phyloP scores from a whole-genome alignment of 78 protist species.

The Dictyostelium brefeldianum region DNA sequence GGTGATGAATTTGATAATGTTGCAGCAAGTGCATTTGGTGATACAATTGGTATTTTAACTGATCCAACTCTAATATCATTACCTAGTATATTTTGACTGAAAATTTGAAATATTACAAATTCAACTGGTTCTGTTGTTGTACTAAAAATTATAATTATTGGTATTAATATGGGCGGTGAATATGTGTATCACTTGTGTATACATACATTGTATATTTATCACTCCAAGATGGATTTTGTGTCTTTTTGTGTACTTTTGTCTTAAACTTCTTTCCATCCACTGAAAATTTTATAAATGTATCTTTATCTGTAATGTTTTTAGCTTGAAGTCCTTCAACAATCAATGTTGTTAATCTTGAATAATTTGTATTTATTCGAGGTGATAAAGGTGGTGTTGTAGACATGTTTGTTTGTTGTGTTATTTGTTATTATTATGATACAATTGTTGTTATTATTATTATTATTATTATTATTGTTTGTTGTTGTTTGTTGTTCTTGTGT shows the following conservation, averaged over 20 bases:
- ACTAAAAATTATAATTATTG: background rate
- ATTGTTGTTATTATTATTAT: background rate
- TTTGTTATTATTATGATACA: background rate
- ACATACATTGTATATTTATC: constrained; percentile 66
- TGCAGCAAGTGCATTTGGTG: background rate
- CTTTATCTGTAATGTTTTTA: constrained; percentile 62
- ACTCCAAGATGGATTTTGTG: constrained; percentile 60
- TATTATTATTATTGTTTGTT: background rate
- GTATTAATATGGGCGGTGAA: too few species aligned
- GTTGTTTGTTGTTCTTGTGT: too few species aligned
- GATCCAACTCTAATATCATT: constrained; percentile 57
- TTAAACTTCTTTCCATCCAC: constrained; percentile 66
- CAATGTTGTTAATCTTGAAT: background rate
- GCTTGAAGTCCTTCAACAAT: constrained; percentile 44
- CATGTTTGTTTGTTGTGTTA: background rate
- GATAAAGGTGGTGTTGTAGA: constrained; percentile 1
- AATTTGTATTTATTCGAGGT: background rate
- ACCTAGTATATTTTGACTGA: constrained; percentile 69
- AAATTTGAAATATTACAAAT: constrained; percentile 24
- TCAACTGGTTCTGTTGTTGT: constrained; percentile 39
- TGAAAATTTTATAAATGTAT: constrained; percentile 57
- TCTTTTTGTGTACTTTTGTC: constrained; percentile 59
- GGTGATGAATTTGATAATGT: background rate
- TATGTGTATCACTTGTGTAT: too few species aligned
- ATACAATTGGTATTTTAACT: constrained; percentile 7